A percentile compares a stretch with the other conserved stretches of the same genome.
Evolutionary conservation across 2,329 filamentous ascomycete genomes (phyloP).

Genomic region (Thielaviopsis ethacetica): DNA sequence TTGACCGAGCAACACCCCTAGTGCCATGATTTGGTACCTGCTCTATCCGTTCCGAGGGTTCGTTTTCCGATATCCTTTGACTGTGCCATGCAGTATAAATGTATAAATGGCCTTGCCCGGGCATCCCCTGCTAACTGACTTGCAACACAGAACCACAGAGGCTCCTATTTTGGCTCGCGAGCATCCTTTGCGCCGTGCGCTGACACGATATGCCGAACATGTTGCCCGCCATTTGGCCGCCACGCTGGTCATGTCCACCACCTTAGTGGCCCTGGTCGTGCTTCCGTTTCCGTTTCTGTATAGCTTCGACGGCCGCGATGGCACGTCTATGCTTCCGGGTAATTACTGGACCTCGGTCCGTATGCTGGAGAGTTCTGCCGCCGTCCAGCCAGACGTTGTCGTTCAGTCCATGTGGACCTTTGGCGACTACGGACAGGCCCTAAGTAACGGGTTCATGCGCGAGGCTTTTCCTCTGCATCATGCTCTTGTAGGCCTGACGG

Average conservation of each 20-base stretch:
- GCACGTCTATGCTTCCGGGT: constrained; percentile 54
- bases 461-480: constrained; percentile 56
- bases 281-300: constrained; percentile 65
- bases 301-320: constrained; percentile 53
- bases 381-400: constrained; percentile 49
- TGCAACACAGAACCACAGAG: constrained; percentile 47
- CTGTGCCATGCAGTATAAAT: not conserved
- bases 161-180: constrained; percentile 46
- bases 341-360: constrained; percentile 70
- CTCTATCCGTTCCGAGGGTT: constrained; percentile 64
- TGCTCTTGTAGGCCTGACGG: constrained; percentile 39
- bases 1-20: constrained; percentile 3
- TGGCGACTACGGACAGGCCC: constrained; percentile 62
- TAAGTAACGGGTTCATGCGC: constrained; percentile 47
- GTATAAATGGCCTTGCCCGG: not conserved
- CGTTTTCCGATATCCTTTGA: constrained; percentile 20
- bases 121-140: not conserved
- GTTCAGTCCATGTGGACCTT: constrained; percentile 74
- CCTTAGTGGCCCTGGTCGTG: constrained; percentile 50
- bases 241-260: constrained; percentile 58
- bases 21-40: constrained; percentile 56
- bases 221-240: constrained; percentile 58
- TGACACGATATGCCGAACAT: constrained; percentile 53
- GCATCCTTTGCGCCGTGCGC: constrained; percentile 48
- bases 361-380: constrained; percentile 36